A percentile compares a stretch with the other conserved stretches of the same genome.
These are phyloP conservation scores for Cordyceps tenuipes DNA, from an alignment of 2,329 filamentous ascomycete species.

Conservation along the genomic window DNA sequence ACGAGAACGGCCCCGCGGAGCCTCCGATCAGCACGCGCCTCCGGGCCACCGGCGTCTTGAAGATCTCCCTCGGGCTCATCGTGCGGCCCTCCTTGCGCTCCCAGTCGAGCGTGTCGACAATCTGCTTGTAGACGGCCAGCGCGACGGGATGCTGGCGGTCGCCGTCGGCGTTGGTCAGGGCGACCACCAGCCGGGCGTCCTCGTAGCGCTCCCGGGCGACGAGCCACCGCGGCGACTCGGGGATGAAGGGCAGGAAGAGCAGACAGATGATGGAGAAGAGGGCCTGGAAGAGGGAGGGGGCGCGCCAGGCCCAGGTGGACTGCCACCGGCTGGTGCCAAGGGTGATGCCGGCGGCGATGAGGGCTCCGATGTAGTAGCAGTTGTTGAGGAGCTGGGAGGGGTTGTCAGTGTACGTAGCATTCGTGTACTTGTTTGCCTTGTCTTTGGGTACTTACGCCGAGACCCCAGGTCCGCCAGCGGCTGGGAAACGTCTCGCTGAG, in stretches of 20 bases:
- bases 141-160: slow-evolving; percentile 25
- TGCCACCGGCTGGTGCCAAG: slow-evolving; percentile 26
- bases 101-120: slow-evolving; percentile 31
- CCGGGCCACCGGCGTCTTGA: slow-evolving; percentile 38
- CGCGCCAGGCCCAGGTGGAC: slow-evolving; percentile 28
- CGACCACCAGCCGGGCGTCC: slow-evolving; percentile 33
- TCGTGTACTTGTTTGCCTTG: not conserved
- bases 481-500: slow-evolving; percentile 40
- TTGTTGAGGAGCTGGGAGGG: slow-evolving; percentile 18
- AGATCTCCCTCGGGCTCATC: slow-evolving; percentile 36
- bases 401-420: not conserved
- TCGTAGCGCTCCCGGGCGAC: slow-evolving; percentile 30
- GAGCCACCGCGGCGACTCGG: slow-evolving; percentile 41
- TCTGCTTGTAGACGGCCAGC: slow-evolving; percentile 20
- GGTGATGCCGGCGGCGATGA: slow-evolving; percentile 40
- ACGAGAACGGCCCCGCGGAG: slow-evolving; percentile 29
- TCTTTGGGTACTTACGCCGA: slow-evolving; percentile 12
- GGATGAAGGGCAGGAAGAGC: slow-evolving; percentile 23
- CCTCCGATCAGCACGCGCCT: slow-evolving; percentile 39
- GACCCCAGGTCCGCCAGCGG: slow-evolving; percentile 16
- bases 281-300: slow-evolving; percentile 26
- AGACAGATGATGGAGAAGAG: slow-evolving; percentile 22
- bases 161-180: slow-evolving; percentile 36
- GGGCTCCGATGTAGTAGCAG: slow-evolving; percentile 29
- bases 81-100: slow-evolving; percentile 35